Evolutionary conservation across 257 asterid species (phyloP).

Genomic region (Scutellaria galericulata): DNA sequence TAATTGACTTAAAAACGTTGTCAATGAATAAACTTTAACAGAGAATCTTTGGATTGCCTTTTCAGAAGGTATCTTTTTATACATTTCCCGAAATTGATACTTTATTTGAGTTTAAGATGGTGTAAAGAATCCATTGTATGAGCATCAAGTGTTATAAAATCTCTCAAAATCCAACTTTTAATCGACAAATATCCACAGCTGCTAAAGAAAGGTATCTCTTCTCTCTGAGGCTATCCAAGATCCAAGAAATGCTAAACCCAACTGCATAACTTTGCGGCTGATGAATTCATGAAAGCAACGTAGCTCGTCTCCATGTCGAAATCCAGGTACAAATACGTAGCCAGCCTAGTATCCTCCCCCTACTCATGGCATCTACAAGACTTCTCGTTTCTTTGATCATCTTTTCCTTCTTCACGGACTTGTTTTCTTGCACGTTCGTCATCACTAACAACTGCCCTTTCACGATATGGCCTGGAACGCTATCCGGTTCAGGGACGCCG

Average conservation of each 20-base stretch:
- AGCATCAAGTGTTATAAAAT: background rate
- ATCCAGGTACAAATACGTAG: slow-evolving; percentile 48
- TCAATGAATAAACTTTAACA: background rate
- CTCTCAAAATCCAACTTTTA: slow-evolving; percentile 12
- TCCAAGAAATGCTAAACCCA: slow-evolving; percentile 79
- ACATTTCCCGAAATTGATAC: slow-evolving; percentile 21
- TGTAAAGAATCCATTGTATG: slow-evolving; percentile 12
- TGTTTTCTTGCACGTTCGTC: slow-evolving; percentile 53
- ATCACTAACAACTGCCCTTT: slow-evolving; percentile 68
- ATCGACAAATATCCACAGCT: background rate
- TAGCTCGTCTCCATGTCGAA: slow-evolving; percentile 5
- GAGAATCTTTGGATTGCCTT: slow-evolving; percentile 35
- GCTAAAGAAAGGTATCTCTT: slow-evolving; percentile 70
- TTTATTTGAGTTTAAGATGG: background rate
- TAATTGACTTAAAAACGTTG: background rate
- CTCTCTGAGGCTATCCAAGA: slow-evolving; percentile 52
- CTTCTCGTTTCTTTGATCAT: slow-evolving; percentile 33
- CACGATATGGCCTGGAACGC: slow-evolving; percentile 86
- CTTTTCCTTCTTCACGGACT: slow-evolving; percentile 36
- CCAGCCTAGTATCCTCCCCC: slow-evolving; percentile 21
- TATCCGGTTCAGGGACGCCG: slow-evolving; percentile 75
- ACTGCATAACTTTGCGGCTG: slow-evolving; percentile 52
- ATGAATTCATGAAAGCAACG: slow-evolving; percentile 49
- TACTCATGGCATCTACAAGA: slow-evolving; percentile 48
- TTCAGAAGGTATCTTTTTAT: slow-evolving; percentile 24